Evolutionary conservation across 2,329 filamentous ascomycete genomes (phyloP).

Genomic region (Sphaerulina vaccinii): DNA sequence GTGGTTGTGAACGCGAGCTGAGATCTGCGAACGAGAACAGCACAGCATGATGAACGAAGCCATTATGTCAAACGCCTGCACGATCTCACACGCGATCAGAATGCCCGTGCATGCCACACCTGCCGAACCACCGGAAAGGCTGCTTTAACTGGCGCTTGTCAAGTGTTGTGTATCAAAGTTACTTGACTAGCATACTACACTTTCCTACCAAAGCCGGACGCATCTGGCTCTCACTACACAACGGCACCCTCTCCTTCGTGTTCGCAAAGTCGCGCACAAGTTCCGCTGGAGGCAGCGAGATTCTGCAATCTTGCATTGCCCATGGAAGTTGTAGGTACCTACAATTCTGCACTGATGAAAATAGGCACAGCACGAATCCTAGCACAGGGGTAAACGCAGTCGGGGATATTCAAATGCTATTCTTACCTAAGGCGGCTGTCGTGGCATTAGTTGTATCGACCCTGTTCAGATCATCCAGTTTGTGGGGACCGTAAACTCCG

Average conservation of each 20-base stretch:
- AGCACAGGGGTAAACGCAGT: conserved; percentile 14
- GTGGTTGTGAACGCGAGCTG: too few relatives aligned
- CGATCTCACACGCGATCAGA: conserved; percentile 3
- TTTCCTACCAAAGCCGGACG: too few relatives aligned
- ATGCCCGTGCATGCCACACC: conserved; percentile 5
- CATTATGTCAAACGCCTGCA: neutral
- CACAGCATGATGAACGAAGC: neutral
- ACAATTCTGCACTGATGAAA: conserved; percentile 1
- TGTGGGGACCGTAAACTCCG: too few relatives aligned
- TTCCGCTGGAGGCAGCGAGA: neutral
- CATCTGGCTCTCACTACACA: too few relatives aligned
- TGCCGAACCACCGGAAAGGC: neutral
- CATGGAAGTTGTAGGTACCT: neutral
- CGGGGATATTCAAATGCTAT: conserved; percentile 16
- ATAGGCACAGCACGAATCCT: conserved; percentile 6
- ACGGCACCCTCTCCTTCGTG: neutral
- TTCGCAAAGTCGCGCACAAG: neutral
- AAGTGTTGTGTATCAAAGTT: neutral
- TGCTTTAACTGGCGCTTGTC: conserved; percentile 5
- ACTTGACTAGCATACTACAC: neutral
- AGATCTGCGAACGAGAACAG: too few relatives aligned
- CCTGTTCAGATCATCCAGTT: neutral
- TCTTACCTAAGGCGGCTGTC: conserved; percentile 15
- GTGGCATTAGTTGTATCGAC: neutral
- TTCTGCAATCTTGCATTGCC: neutral